These are phyloP conservation scores for Lentinula aciculospora DNA, from an alignment of 768 basidiomycete genomes.

Conservation along the genomic window DNA sequence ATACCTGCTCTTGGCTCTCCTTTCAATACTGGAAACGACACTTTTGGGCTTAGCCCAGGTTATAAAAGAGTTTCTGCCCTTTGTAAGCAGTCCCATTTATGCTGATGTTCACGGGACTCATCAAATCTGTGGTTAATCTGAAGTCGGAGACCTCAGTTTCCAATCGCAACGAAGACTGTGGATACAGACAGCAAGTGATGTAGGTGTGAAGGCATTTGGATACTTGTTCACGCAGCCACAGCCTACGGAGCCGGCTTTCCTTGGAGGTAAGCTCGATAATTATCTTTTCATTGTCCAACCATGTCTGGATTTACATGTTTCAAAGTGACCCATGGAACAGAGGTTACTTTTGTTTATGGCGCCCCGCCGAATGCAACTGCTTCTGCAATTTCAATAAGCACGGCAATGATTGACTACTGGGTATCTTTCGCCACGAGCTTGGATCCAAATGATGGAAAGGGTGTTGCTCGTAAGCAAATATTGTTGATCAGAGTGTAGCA, in stretches of 20 bases:
- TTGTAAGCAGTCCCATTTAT: background rate
- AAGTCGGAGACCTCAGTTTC: slow-evolving; percentile 21
- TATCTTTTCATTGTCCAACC: background rate
- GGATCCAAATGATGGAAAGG: slow-evolving; percentile 24
- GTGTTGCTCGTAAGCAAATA: slow-evolving; percentile 13
- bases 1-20: slow-evolving; percentile 25
- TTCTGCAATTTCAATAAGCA: slow-evolving; percentile 15
- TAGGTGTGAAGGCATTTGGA: slow-evolving; percentile 2
- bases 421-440: slow-evolving; percentile 24
- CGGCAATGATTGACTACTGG: slow-evolving; percentile 25
- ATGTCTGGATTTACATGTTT: background rate
- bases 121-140: background rate
- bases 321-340: slow-evolving; percentile 25
- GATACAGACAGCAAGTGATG: slow-evolving; percentile 5
- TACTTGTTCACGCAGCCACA: slow-evolving; percentile 15
- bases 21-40: slow-evolving; percentile 23
- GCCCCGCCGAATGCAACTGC: slow-evolving; percentile 10
- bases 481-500: background rate
- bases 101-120: background rate
- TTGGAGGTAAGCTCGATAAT: slow-evolving; percentile 10
- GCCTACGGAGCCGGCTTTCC: slow-evolving; percentile 2
- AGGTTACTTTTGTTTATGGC: slow-evolving; percentile 27
- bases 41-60: slow-evolving; percentile 20
- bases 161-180: slow-evolving; percentile 12
- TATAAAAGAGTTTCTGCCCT: slow-evolving; percentile 22